Conservation (phyloP, 805 yeast species). For the Barnettozyma sucrosica region DNA sequence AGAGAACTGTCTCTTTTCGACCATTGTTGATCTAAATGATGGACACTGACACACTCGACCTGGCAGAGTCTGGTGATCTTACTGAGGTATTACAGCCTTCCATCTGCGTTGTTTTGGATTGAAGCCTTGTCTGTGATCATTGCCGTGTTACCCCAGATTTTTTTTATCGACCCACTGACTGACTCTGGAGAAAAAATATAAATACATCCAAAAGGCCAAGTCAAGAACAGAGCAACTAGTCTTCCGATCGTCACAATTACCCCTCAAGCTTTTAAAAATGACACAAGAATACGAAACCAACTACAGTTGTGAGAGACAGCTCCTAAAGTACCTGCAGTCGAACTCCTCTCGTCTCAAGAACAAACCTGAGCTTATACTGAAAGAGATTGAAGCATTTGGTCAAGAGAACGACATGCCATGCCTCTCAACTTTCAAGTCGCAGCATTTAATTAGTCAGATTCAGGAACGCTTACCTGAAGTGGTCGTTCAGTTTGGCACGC, state of each 20-base stretch:
- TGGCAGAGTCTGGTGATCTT: no score
- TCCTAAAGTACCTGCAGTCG: conserved; percentile 8
- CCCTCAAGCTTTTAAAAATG: conserved; percentile 1
- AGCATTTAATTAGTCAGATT: conserved; percentile 5
- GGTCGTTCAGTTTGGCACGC: conserved; percentile 20
- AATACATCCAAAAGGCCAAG: neutral
- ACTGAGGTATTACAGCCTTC: no score
- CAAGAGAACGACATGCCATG: neutral
- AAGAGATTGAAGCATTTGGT: conserved; percentile 13
- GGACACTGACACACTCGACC: no score
- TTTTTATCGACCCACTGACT: neutral
- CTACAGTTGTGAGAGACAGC: neutral
- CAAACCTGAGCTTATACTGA: conserved; percentile 15
- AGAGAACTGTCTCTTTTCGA: neutral
- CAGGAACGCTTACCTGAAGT: conserved; percentile 12
- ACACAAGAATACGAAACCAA: neutral
- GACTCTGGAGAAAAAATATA: neutral
- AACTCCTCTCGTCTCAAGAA: conserved; percentile 7
- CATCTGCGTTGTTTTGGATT: neutral
- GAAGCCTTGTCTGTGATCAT: neutral
- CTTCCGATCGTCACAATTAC: no score
- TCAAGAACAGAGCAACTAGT: no score
- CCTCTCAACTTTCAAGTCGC: conserved; percentile 11
- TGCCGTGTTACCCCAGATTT: conserved; percentile 3
- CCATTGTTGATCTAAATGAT: neutral